Conservation (phyloP, 2,329 filamentous ascomycete genomes). For the Botrytis squamosa region DNA sequence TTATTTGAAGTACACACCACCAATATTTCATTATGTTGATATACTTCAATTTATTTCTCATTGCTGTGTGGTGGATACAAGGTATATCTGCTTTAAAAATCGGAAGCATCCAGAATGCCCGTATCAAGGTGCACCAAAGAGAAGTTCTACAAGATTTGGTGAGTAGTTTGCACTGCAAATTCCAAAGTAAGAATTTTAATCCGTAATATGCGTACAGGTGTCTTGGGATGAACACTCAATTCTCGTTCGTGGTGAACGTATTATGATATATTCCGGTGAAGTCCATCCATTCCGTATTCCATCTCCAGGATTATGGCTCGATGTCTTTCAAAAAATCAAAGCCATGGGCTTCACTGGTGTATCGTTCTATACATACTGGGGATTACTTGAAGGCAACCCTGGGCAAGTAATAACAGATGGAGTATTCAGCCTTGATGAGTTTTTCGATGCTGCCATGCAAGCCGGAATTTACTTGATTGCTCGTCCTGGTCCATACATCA, state of each 20-base stretch:
- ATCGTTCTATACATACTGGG: constrained; percentile 79
- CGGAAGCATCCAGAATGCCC: constrained; percentile 7
- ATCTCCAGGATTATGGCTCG: constrained; percentile 62
- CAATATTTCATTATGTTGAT: not conserved
- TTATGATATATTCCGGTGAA: constrained; percentile 63
- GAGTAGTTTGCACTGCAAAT: constrained; percentile 32
- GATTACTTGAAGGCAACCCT: constrained; percentile 69
- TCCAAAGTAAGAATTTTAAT: not conserved
- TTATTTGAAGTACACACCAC: not conserved
- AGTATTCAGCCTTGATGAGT: constrained; percentile 68
- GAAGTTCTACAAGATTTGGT: constrained; percentile 56
- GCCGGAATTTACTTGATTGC: constrained; percentile 77
- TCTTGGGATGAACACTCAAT: constrained; percentile 65
- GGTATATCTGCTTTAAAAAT: constrained; percentile 28
- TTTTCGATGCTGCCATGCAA: constrained; percentile 71
- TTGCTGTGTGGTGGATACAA: not conserved
- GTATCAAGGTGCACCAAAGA: constrained; percentile 39
- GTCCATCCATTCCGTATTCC: constrained; percentile 62
- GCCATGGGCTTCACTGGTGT: constrained; percentile 76
- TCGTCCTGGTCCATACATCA: constrained; percentile 61
- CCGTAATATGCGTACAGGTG: constrained; percentile 38
- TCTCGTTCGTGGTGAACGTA: constrained; percentile 59
- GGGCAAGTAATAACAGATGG: constrained; percentile 69
- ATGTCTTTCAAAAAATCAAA: constrained; percentile 80
- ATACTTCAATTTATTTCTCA: not conserved